Evolutionary conservation across 495 filamentous ascomycete genomes (phyloP).

Genomic region (Tuber magnatum): DNA sequence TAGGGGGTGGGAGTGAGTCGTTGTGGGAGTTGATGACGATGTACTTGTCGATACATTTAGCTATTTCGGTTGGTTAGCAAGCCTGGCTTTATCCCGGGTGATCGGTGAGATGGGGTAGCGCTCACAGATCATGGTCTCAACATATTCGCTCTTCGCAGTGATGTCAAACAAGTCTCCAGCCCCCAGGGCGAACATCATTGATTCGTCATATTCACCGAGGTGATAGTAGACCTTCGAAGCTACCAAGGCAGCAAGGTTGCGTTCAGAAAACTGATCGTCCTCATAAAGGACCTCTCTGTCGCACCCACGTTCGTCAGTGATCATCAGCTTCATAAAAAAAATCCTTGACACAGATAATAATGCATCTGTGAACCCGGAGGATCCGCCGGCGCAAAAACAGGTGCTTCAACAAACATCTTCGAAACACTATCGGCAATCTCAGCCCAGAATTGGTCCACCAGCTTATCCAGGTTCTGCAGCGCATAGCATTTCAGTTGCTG

Average conservation of each 20-base stretch:
- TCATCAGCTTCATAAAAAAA: constrained; percentile 5
- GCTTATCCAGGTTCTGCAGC: constrained; percentile 83
- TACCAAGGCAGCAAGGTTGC: constrained; percentile 87
- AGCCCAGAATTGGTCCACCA: constrained; percentile 94
- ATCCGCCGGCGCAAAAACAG: neutral
- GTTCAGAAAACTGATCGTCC: constrained; percentile 87
- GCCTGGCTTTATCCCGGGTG: neutral
- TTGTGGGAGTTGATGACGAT: constrained; percentile 57
- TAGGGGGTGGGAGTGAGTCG: constrained; percentile 33
- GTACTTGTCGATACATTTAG: constrained; percentile 96
- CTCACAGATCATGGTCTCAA: constrained; percentile 88
- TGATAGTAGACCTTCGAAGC: constrained; percentile 98
- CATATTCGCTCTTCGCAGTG: constrained; percentile 86
- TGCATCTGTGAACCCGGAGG: constrained; percentile 20
- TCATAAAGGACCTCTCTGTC: constrained; percentile 92
- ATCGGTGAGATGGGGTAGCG: constrained; percentile 9
- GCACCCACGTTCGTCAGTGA: constrained; percentile 28
- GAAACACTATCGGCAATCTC: constrained; percentile 87
- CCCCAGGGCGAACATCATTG: constrained; percentile 94
- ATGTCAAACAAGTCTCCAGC: constrained; percentile 93
- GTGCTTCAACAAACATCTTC: constrained; percentile 66
- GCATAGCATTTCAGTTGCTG: constrained; percentile 87
- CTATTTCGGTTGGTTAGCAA: constrained; percentile 41
- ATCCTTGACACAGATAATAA: constrained; percentile 6
- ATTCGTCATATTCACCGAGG: constrained; percentile 96